Base-by-base conservation (phyloP, 768 basidiomycete genomes). In the Lactarius trivialis region DNA sequence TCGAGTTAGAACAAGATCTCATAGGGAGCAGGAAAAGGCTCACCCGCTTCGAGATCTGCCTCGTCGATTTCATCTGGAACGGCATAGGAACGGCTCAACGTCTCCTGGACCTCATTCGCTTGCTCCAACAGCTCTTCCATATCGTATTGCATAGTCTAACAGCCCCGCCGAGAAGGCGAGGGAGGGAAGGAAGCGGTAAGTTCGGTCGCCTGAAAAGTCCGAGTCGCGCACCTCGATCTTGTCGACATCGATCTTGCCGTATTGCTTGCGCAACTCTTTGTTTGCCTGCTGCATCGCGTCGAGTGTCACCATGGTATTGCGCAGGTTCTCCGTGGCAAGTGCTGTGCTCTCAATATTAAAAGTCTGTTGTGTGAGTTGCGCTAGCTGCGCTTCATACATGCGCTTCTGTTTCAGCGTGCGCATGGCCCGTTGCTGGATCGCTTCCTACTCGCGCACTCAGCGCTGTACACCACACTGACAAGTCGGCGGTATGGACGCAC, bases 321-420 rank as follows among this genome's bases (percentile, higher is more conserved):
- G 85, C 69, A 98, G 75, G 74, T 98, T 98, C 76, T 98, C 97
- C n/a, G 96, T 98, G 9, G 92, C 87, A 70, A 98, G 85, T 15
- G 90, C 84, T 14, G 95, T 89, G 58, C 91, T 93, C 77, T 99
- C 95, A 91, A 98, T 98, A 75, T 99, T 98, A 79, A 93, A 98
- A 26, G 91, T 88, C 73, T 98, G 97, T 72, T 98, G 97, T 32
- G 89, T 79, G 17, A 99, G 81, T 73, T 97, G 93, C 9, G 85
- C 81, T 41, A 98, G 82, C 73, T 99, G 97, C 15, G 79, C 81
- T 72, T 99, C 97, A 76, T 96, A 96, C 91, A 98, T 86, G 75
- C 85, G 82, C 79, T 93, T 98, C 77, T 98, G 97, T 76, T 93
- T 93, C 45, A 99, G 80, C 2, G 91, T 91, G 51, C 92, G 82